Base-by-base conservation (phyloP, 257 asterid species). In the Solanum tarapatanum region DNA sequence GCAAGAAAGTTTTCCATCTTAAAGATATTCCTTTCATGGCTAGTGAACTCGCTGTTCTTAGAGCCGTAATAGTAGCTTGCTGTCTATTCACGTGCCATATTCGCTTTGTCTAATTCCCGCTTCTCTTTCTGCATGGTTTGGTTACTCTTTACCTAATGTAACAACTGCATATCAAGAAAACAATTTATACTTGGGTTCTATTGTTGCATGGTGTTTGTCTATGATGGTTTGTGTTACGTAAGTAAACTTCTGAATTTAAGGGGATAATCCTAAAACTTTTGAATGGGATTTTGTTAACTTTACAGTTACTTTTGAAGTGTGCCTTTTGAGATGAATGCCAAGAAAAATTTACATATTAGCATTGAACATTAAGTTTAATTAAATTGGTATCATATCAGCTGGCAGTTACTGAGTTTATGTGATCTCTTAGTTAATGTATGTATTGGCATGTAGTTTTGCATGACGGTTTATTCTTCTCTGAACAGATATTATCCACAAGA, bases 401-500 rank as follows among this genome's bases (percentile, higher is more conserved):
- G 35, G 84, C 66, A 41, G 33, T 0, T 24, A 41, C 8, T 43
- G 62, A 79, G 23, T 79, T 39, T 26, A 43, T 79, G 64, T 79
- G 84, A 79, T 45, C 66, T 16, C 66, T 43, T 45, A 37, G 62
- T n/a, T 17, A 45, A 45, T 80, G 26, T 1, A 8, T 80, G 39
- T 80, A 45, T 26, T 26, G 16, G 4, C 68, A 45, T 45, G 85
- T 80, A 26, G 26, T 79, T 41, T 43, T 79, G 84, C 62, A 45
- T 43, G 85, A 80, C 68, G 4, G 39, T 11, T 45, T 80, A 28
- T 80, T 80, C 68, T 80, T 80, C 39, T 28, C 39, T 45, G 66
- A 80, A 3, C 89, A 93, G 95, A 93, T 88, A 91, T 91, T 89
- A 89, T 77, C 76, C 60, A 60, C 89, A 60, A 39, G 82, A 76